A percentile compares a stretch with the other conserved stretches of the same genome.
These are phyloP conservation scores for Candida takata DNA, from an alignment of 805 yeast species.

Conservation along the genomic window DNA sequence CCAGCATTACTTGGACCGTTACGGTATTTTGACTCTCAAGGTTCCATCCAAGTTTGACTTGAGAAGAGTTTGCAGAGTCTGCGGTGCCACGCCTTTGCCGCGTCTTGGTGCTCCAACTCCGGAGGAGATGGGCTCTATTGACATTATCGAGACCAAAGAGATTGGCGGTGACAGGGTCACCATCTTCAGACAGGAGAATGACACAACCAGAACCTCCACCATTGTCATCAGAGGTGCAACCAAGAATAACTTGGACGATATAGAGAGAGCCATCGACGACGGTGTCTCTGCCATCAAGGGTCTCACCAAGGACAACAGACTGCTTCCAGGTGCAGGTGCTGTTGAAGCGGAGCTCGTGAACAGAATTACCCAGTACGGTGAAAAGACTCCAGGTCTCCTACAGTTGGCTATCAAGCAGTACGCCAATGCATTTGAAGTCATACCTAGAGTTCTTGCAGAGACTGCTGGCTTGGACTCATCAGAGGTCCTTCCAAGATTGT, in stretches of 20 bases:
- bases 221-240: conserved; percentile 96
- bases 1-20: conserved; percentile 84
- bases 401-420: conserved; percentile 92
- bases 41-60: conserved; percentile 93
- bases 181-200: conserved; percentile 70
- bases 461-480: conserved; percentile 90
- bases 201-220: conserved; percentile 75
- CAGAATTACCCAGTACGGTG: conserved; percentile 78
- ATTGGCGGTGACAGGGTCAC: conserved; percentile 98
- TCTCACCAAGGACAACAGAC: conserved; percentile 68
- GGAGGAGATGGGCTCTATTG: conserved; percentile 87
- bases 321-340: conserved; percentile 96
- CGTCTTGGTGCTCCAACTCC: conserved; percentile 93
- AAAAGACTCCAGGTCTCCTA: conserved; percentile 84
- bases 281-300: conserved; percentile 93
- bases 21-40: conserved; percentile 75
- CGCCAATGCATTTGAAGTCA: conserved; percentile 90
- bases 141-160: conserved; percentile 83
- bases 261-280: conserved; percentile 96
- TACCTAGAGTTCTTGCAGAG: conserved; percentile 89
- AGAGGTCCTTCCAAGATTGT: conserved; percentile 81
- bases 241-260: conserved; percentile 84
- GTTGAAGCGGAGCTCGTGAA: conserved; percentile 83
- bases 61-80: conserved; percentile 89
- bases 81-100: conserved; percentile 95